phyloP scores from a whole-genome alignment of 129 eudicot genomes.

The Heracleum sosnowskyi region DNA sequence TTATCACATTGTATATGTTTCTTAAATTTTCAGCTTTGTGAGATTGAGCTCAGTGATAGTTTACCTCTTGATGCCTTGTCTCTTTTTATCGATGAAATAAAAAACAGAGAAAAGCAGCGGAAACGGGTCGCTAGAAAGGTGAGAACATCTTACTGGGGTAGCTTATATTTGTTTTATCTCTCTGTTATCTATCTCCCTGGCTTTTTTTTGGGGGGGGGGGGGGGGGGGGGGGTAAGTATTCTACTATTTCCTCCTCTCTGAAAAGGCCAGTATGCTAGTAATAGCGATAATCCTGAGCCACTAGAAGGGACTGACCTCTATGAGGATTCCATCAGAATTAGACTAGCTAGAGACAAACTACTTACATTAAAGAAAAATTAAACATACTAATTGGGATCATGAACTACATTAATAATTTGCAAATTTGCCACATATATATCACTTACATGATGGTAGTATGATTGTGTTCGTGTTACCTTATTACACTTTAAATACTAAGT shows the following conservation, averaged over 20 bases:
- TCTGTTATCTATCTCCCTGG: background rate
- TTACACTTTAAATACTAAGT: background rate
- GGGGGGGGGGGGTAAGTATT: background rate
- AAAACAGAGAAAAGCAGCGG: constrained; percentile 83
- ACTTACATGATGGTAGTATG: background rate
- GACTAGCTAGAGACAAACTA: background rate
- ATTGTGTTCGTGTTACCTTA: background rate
- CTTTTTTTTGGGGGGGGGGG: background rate
- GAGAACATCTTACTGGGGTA: constrained; percentile 1
- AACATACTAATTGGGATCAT: background rate
- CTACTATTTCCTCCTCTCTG: background rate
- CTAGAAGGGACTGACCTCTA: background rate
- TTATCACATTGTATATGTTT: background rate
- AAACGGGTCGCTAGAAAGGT: constrained; percentile 82
- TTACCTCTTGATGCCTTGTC: constrained; percentile 66
- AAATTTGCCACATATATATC: background rate
- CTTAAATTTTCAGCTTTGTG: constrained; percentile 65
- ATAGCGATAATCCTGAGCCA: background rate
- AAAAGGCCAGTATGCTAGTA: background rate
- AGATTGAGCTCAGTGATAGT: constrained; percentile 57
- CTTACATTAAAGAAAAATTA: background rate
- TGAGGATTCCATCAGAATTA: background rate
- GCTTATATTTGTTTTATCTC: background rate
- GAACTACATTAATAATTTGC: background rate
- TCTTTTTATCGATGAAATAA: constrained; percentile 85